phyloP scores from a whole-genome alignment of 2,329 filamentous ascomycete species.

The Emydomyces testavorans region DNA sequence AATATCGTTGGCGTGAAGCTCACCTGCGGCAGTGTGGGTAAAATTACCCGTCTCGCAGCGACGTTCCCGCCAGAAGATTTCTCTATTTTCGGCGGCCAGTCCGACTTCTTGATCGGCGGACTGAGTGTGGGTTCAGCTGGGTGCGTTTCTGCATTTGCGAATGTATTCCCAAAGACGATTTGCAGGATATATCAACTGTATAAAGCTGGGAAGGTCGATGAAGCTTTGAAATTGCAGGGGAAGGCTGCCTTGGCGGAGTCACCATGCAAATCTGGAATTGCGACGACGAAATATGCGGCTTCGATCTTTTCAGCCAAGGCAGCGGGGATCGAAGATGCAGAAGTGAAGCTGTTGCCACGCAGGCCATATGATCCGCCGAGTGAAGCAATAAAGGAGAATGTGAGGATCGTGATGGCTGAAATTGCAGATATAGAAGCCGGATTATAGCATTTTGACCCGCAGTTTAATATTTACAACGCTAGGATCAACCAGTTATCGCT shows the following conservation, averaged over 20 bases:
- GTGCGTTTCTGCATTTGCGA: slow-evolving; percentile 48
- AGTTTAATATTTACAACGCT: not conserved
- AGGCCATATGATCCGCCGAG: slow-evolving; percentile 47
- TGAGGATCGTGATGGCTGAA: slow-evolving; percentile 32
- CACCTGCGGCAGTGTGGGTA: slow-evolving; percentile 52
- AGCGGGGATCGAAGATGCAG: slow-evolving; percentile 50
- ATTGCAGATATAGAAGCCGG: slow-evolving; percentile 33
- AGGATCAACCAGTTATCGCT: not conserved
- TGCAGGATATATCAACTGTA: slow-evolving; percentile 52
- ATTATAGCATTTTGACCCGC: not conserved
- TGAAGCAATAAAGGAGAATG: slow-evolving; percentile 36
- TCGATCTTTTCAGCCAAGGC: slow-evolving; percentile 47
- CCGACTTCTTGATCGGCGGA: slow-evolving; percentile 54
- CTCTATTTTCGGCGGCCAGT: slow-evolving; percentile 59
- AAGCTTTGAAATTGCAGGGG: slow-evolving; percentile 50
- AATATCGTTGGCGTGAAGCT: slow-evolving; percentile 56
- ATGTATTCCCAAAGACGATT: slow-evolving; percentile 46
- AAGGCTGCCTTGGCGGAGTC: slow-evolving; percentile 55
- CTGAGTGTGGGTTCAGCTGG: slow-evolving; percentile 44
- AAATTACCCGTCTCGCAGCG: slow-evolving; percentile 46
- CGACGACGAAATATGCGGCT: slow-evolving; percentile 57
- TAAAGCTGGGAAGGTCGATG: slow-evolving; percentile 43
- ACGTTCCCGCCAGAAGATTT: slow-evolving; percentile 47
- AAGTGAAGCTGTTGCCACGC: slow-evolving; percentile 47
- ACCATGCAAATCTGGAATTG: slow-evolving; percentile 55